These are phyloP conservation scores for Protea cynaroides DNA, from an alignment of 164 flowering plant species.

Conservation along the genomic window DNA sequence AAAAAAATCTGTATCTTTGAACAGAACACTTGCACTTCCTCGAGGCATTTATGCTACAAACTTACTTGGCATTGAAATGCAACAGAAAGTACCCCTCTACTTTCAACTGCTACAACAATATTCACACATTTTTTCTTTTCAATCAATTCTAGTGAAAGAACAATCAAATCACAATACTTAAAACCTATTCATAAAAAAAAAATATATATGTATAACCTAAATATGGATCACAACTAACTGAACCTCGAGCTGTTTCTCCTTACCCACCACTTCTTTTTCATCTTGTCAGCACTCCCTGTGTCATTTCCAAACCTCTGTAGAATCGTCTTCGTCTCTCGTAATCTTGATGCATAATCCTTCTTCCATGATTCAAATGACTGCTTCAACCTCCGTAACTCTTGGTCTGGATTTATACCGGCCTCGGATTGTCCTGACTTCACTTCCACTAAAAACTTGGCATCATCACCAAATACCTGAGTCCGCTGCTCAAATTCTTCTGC, in stretches of 20 bases:
- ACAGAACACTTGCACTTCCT: too few species aligned
- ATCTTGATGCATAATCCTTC: constrained; percentile 72
- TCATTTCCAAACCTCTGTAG: constrained; percentile 71
- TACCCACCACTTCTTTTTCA: constrained; percentile 87
- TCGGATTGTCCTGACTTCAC: constrained; percentile 91
- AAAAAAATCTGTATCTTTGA: too few species aligned
- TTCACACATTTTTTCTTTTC: too few species aligned
- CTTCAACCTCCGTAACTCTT: constrained; percentile 73
- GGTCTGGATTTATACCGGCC: constrained; percentile 79
- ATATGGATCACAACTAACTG: constrained; percentile 9
- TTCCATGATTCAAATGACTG: constrained; percentile 92
- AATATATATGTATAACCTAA: neutral
- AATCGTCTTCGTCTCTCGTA: constrained; percentile 81
- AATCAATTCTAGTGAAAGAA: too few species aligned
- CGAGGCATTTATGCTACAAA: too few species aligned
- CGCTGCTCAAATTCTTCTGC: constrained; percentile 93
- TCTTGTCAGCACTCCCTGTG: constrained; percentile 43
- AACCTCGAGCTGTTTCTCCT: constrained; percentile 74
- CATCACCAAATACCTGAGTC: constrained; percentile 86
- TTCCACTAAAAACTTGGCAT: constrained; percentile 94
- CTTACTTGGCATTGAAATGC: too few species aligned
- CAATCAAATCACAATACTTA: too few species aligned
- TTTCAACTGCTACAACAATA: too few species aligned
- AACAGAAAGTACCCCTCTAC: too few species aligned
- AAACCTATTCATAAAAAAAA: too few species aligned